A percentile compares a stretch with the other conserved stretches of the same genome.
phyloP scores from a whole-genome alignment of 768 basidiomycete genomes.

The Tubosaeta sp. region DNA sequence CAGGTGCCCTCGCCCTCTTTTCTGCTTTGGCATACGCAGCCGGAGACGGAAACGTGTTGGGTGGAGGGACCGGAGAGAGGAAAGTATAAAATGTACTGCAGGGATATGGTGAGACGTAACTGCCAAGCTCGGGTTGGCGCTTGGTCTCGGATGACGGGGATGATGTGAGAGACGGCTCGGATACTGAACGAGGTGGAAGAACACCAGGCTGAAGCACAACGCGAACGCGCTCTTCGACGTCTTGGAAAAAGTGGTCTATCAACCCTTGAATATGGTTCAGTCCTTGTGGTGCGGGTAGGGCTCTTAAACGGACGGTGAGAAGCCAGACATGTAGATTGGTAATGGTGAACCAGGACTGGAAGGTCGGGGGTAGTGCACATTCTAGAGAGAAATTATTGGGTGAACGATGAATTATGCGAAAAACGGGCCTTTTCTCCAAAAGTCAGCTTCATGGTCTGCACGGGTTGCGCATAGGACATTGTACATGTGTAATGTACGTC shows the following conservation, averaged over 20 bases:
- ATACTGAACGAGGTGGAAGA: slow-evolving; percentile 21
- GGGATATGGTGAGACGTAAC: slow-evolving; percentile 21
- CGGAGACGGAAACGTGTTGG: slow-evolving; percentile 25
- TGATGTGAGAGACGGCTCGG: slow-evolving; percentile 11
- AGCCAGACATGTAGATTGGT: slow-evolving; percentile 93
- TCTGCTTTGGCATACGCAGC: slow-evolving; percentile 26
- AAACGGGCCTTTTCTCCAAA: slow-evolving; percentile 61
- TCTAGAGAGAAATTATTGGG: slow-evolving; percentile 39
- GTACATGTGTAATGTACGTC: slow-evolving; percentile 57
- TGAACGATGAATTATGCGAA: background rate
- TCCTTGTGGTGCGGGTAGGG: slow-evolving; percentile 67
- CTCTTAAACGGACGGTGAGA: slow-evolving; percentile 81
- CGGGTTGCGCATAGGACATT: slow-evolving; percentile 49
- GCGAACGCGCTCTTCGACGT: slow-evolving; percentile 87
- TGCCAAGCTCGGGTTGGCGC: slow-evolving; percentile 21
- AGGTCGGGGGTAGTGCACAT: slow-evolving; percentile 84
- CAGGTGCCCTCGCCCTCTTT: slow-evolving; percentile 53
- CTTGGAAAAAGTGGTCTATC: slow-evolving; percentile 93
- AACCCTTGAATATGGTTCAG: slow-evolving; percentile 71
- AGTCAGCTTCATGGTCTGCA: slow-evolving; percentile 55
- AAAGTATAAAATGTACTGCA: slow-evolving; percentile 25
- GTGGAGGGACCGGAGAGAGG: slow-evolving; percentile 21
- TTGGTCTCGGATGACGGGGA: background rate
- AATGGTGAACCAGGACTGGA: slow-evolving; percentile 95
- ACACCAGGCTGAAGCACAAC: slow-evolving; percentile 62